phyloP scores from a whole-genome alignment of 768 basidiomycete genomes.

The Tulasnella sp. region DNA sequence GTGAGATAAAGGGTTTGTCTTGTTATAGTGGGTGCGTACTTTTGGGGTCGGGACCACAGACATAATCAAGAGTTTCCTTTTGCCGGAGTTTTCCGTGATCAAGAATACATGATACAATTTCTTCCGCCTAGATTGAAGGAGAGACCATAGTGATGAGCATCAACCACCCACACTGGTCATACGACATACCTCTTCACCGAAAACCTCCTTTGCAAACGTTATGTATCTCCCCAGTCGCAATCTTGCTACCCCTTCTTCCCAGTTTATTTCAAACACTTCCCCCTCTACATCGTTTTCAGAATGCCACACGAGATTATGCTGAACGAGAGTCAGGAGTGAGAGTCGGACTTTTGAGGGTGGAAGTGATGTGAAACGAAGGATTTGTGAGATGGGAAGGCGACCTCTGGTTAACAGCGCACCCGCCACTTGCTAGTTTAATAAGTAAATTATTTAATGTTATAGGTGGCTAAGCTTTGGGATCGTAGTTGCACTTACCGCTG shows the following conservation, averaged over 20 bases:
- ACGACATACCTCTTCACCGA: constrained; percentile 52
- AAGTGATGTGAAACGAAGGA: constrained; percentile 55
- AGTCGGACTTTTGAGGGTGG: constrained; percentile 57
- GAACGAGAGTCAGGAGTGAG: constrained; percentile 63
- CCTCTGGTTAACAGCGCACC: constrained; percentile 65
- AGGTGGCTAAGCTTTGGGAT: neutral
- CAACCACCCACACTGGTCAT: neutral
- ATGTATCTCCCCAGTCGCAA: constrained; percentile 74
- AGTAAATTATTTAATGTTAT: neutral
- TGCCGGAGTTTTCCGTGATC: constrained; percentile 78
- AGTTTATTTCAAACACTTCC: constrained; percentile 66
- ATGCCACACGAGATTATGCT: constrained; percentile 89
- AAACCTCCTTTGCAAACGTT: constrained; percentile 54
- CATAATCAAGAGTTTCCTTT: constrained; percentile 45
- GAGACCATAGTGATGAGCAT: neutral
- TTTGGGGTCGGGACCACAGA: constrained; percentile 41
- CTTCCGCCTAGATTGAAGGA: constrained; percentile 42
- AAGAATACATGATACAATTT: constrained; percentile 61
- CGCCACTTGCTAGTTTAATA: constrained; percentile 46
- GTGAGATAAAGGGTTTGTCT: neutral
- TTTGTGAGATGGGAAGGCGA: constrained; percentile 55
- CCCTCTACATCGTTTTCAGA: constrained; percentile 55
- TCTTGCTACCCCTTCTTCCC: constrained; percentile 69
- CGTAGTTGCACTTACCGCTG: constrained; percentile 38
- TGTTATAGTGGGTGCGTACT: constrained; percentile 28